Conservation (phyloP, 1,284 basidiomycete species). For the Ceratobasidium sp. region DNA sequence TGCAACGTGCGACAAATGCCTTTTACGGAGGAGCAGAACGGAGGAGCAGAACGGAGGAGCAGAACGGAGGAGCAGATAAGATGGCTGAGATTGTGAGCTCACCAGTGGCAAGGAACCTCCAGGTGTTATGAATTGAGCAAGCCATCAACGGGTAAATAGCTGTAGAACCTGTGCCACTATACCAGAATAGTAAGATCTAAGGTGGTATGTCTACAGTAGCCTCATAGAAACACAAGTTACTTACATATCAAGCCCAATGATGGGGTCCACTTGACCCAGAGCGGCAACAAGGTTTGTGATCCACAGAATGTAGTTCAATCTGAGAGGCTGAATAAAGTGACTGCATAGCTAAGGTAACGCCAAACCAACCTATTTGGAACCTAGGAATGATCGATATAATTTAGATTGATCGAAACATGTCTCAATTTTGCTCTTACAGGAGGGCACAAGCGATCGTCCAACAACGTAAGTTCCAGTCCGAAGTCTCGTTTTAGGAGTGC, state of each 20-base stretch:
- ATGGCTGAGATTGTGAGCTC: constrained; percentile 41
- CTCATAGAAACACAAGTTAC: constrained; percentile 39
- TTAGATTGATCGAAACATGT: background rate
- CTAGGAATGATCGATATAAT: constrained; percentile 55
- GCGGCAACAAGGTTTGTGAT: constrained; percentile 71
- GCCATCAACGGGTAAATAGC: constrained; percentile 90
- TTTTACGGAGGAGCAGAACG: background rate
- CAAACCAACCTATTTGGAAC: constrained; percentile 73
- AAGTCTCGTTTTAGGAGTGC: constrained; percentile 85
- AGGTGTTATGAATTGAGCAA: constrained; percentile 68
- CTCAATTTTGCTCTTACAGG: constrained; percentile 68
- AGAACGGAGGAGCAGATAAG: background rate
- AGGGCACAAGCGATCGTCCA: constrained; percentile 84
- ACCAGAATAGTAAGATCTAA: background rate
- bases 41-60: no score
- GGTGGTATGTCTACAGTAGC: no score
- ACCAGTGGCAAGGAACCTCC: constrained; percentile 82
- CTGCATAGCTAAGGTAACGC: background rate
- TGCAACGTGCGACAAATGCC: background rate
- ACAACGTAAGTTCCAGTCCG: constrained; percentile 70
- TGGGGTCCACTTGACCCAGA: constrained; percentile 37
- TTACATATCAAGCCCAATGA: constrained; percentile 64
- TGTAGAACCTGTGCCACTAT: constrained; percentile 90
- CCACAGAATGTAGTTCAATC: constrained; percentile 83
- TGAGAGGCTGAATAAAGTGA: constrained; percentile 53